Conservation (phyloP, 768 basidiomycete species). For the Boletus vinaceobasis region DNA sequence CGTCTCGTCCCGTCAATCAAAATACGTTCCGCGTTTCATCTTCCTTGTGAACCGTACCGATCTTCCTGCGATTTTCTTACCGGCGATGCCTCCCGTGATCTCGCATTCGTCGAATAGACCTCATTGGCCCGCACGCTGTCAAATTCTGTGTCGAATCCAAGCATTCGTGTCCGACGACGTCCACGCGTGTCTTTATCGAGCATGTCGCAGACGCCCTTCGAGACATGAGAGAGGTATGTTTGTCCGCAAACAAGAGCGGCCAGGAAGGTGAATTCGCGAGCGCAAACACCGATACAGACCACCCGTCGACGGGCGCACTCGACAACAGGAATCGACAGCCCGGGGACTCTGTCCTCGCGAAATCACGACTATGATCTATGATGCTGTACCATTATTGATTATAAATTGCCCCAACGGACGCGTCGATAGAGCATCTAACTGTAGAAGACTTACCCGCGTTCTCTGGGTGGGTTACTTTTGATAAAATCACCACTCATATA, state of each 20-base stretch:
- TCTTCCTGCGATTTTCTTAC: background rate
- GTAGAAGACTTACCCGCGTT: background rate
- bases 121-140: constrained; percentile 71
- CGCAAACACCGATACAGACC: background rate
- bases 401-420: background rate
- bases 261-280: constrained; percentile 5
- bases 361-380: constrained; percentile 21
- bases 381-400: background rate
- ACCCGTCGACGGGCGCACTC: background rate
- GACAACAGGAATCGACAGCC: background rate
- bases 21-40: no score
- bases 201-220: constrained; percentile 58
- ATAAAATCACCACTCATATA: constrained; percentile 9
- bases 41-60: background rate
- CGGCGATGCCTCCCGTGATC: background rate
- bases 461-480: background rate
- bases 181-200: constrained; percentile 63
- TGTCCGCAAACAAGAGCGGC: constrained; percentile 3
- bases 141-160: constrained; percentile 97
- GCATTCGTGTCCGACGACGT: constrained; percentile 61
- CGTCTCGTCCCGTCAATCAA: background rate
- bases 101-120: constrained; percentile 48
- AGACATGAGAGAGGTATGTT: constrained; percentile 65
- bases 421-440: background rate
- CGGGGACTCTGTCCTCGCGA: constrained; percentile 8